Percentiles rank a stretch among this genome's conserved stretches.
Conservation (phyloP, 768 basidiomycete genomes). For the Cystobasidium tubakii region DNA sequence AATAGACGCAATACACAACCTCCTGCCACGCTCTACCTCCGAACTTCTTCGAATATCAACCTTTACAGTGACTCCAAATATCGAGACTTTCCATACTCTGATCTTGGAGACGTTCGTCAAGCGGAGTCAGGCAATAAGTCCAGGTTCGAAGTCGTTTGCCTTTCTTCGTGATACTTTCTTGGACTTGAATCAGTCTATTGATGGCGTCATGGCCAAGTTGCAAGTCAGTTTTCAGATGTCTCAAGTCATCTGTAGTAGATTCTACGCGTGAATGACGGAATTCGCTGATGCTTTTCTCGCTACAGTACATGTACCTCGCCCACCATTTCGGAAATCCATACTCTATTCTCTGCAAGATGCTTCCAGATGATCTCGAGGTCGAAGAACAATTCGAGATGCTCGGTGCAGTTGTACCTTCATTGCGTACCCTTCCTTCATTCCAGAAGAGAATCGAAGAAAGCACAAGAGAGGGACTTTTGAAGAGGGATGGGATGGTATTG, state of each 20-base stretch:
- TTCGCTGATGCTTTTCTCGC: neutral
- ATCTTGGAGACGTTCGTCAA: constrained; percentile 39
- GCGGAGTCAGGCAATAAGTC: constrained; percentile 32
- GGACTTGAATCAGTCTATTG: constrained; percentile 43
- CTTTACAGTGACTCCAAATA: constrained; percentile 23
- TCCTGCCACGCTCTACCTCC: constrained; percentile 18
- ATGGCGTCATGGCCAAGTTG: constrained; percentile 39
- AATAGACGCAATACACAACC: constrained; percentile 15
- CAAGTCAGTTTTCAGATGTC: constrained; percentile 40
- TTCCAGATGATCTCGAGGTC: neutral
- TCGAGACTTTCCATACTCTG: constrained; percentile 26
- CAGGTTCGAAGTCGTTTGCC: constrained; percentile 26
- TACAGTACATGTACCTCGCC: constrained; percentile 41
- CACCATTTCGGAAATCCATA: constrained; percentile 32
- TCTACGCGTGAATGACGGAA: neutral
- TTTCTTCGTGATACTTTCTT: constrained; percentile 40
- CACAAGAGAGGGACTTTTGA: neutral
- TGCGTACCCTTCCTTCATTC: constrained; percentile 1
- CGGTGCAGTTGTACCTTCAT: neutral
- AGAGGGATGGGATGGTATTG: neutral
- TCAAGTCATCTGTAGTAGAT: neutral
- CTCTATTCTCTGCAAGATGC: neutral
- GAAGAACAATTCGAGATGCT: constrained; percentile 1
- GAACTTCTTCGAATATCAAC: constrained; percentile 15
- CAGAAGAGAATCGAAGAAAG: constrained; percentile 2